Conservation (phyloP, 2,329 filamentous ascomycete species). For the Beauveria medogensis region DNA sequence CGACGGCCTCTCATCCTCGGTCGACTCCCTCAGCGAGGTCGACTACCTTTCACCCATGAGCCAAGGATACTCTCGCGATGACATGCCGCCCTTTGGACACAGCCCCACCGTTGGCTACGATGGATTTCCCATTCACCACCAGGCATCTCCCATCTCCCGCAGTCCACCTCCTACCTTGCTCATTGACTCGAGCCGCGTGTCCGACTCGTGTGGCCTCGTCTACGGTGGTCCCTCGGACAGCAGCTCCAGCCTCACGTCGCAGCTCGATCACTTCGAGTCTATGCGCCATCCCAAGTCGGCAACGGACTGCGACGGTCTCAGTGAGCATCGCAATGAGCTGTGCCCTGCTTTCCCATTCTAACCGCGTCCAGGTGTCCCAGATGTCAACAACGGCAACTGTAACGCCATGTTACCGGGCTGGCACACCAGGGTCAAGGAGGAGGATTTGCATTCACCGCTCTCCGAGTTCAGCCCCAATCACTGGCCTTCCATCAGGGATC, state of each 20-base stretch:
- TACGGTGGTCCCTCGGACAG: slow-evolving; percentile 53
- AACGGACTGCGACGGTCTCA: slow-evolving; percentile 46
- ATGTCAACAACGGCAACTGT: slow-evolving; percentile 42
- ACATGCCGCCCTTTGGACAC: slow-evolving; percentile 43
- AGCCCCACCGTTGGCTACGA: slow-evolving; percentile 52
- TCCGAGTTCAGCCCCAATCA: slow-evolving; percentile 37
- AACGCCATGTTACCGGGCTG: slow-evolving; percentile 41
- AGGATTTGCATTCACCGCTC: slow-evolving; percentile 37
- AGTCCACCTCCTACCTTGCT: slow-evolving; percentile 49
- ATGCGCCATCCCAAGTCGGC: slow-evolving; percentile 30
- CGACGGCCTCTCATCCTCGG: slow-evolving; percentile 44
- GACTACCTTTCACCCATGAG: slow-evolving; percentile 55
- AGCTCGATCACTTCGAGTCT: slow-evolving; percentile 50
- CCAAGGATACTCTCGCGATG: slow-evolving; percentile 49
- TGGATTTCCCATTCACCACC: slow-evolving; percentile 41
- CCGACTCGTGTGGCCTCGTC: slow-evolving; percentile 52
- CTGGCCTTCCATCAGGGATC: slow-evolving; percentile 40
- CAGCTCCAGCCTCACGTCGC: slow-evolving; percentile 52
- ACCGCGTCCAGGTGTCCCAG: slow-evolving; percentile 39
- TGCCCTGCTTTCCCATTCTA: slow-evolving; percentile 29
- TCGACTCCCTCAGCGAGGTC: slow-evolving; percentile 53
- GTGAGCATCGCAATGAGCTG: slow-evolving; percentile 35
- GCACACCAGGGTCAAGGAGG: slow-evolving; percentile 34
- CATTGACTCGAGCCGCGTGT: slow-evolving; percentile 46
- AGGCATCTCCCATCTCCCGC: slow-evolving; percentile 45